Percentiles rank a stretch among this genome's conserved stretches.
Conservation (phyloP, 2,329 filamentous ascomycete species). For the Ilyonectria destructans region DNA sequence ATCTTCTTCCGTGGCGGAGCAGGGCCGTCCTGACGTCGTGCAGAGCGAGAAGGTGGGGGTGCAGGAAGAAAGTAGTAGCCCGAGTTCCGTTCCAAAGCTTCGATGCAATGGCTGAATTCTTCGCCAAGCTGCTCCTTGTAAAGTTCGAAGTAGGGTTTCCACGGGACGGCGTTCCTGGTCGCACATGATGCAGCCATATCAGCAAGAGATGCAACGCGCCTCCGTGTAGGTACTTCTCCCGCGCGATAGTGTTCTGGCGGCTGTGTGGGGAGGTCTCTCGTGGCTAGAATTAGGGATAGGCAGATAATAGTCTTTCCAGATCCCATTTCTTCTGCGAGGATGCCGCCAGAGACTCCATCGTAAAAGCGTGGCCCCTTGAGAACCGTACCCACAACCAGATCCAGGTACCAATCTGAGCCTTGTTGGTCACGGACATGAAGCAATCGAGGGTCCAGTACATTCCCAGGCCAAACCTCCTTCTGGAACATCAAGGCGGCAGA, state of each 20-base stretch:
- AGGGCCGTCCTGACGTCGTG: constrained; percentile 35
- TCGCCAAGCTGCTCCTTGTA: constrained; percentile 62
- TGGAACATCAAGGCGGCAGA: constrained; percentile 90
- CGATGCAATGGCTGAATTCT: constrained; percentile 69
- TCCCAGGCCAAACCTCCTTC: constrained; percentile 78
- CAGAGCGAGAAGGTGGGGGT: constrained; percentile 54
- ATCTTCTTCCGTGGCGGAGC: constrained; percentile 65
- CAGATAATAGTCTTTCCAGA: constrained; percentile 92
- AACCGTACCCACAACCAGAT: constrained; percentile 75
- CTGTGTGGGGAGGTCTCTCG: constrained; percentile 76
- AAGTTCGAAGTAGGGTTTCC: constrained; percentile 75
- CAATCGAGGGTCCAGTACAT: constrained; percentile 82
- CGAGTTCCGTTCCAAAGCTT: constrained; percentile 71
- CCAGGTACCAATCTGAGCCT: constrained; percentile 79
- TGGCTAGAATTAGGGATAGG: constrained; percentile 83
- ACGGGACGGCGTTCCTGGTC: constrained; percentile 79
- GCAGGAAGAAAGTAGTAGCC: constrained; percentile 72
- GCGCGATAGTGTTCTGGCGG: constrained; percentile 75
- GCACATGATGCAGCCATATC: constrained; percentile 84
- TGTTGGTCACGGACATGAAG: constrained; percentile 72
- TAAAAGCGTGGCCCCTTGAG: constrained; percentile 80
- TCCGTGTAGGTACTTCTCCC: constrained; percentile 57
- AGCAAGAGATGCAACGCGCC: constrained; percentile 73
- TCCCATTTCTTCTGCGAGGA: constrained; percentile 87
- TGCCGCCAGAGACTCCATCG: constrained; percentile 82